These are phyloP conservation scores for Arxiozyma heterogenica DNA, from an alignment of 1,139 yeast genomes.

Conservation along the genomic window DNA sequence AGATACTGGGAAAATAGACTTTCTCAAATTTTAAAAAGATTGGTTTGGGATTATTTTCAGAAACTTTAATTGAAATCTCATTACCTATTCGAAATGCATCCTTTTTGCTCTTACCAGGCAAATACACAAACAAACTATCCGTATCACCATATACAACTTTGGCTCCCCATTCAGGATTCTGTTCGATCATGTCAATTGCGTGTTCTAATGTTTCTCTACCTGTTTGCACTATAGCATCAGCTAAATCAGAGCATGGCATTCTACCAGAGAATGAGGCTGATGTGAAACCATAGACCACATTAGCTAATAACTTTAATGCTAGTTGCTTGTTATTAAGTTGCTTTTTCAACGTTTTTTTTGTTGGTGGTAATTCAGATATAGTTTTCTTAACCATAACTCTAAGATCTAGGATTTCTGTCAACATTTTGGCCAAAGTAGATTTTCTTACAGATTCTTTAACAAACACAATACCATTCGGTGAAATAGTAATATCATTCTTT, in stretches of 20 bases:
- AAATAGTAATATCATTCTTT: slow-evolving; percentile 47
- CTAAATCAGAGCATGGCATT: slow-evolving; percentile 93
- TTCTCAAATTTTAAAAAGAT: slow-evolving; percentile 80
- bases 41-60: slow-evolving; percentile 71
- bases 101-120: slow-evolving; percentile 68
- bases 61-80: slow-evolving; percentile 55
- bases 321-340: slow-evolving; percentile 70
- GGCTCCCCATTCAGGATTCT: slow-evolving; percentile 60
- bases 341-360: slow-evolving; percentile 36
- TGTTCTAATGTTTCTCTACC: slow-evolving; percentile 75
- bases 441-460: slow-evolving; percentile 57
- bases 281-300: slow-evolving; percentile 92
- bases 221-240: slow-evolving; percentile 87
- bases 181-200: slow-evolving; percentile 63
- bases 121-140: slow-evolving; percentile 80
- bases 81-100: slow-evolving; percentile 75
- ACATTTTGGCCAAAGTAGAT: slow-evolving; percentile 74
- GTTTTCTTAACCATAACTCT: slow-evolving; percentile 71
- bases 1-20: slow-evolving; percentile 77
- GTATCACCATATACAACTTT: slow-evolving; percentile 96
- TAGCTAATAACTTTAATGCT: slow-evolving; percentile 83
- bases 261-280: slow-evolving; percentile 93
- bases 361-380: slow-evolving; percentile 42
- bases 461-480: slow-evolving; percentile 85
- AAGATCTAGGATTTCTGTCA: slow-evolving; percentile 70